phyloP scores from a whole-genome alignment of 2,329 filamentous ascomycete species.

The Fonsecaea pugnacius region DNA sequence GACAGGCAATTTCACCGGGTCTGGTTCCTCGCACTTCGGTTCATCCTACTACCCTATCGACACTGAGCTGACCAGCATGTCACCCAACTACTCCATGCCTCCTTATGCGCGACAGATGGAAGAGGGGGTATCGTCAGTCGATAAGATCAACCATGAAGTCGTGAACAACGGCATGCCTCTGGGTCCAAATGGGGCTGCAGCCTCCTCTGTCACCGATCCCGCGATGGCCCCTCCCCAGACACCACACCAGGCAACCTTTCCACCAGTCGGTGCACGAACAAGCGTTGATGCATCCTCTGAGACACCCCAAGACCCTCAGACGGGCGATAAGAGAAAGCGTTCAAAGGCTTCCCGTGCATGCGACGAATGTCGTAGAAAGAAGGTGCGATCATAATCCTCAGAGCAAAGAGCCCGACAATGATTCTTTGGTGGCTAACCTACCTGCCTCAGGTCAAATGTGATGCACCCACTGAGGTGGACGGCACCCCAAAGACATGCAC shows the following conservation, averaged over 20 bases:
- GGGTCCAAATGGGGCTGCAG: conserved; percentile 18
- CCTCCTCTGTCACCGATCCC: conserved; percentile 21
- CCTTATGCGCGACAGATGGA: conserved; percentile 24
- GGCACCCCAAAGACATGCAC: conserved; percentile 69
- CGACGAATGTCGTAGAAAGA: conserved; percentile 86
- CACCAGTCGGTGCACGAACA: conserved; percentile 22
- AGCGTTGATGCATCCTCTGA: conserved; percentile 31
- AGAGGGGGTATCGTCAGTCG: conserved; percentile 16
- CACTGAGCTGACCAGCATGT: conserved; percentile 28
- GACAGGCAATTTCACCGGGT: conserved; percentile 22
- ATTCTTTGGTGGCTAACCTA: conserved; percentile 17
- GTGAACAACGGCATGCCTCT: conserved; percentile 18
- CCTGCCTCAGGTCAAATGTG: conserved; percentile 71
- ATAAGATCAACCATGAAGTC: conserved; percentile 13
- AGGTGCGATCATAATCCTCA: conserved; percentile 51
- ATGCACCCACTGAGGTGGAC: conserved; percentile 74
- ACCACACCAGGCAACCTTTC: conserved; percentile 23
- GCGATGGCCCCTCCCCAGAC: conserved; percentile 33
- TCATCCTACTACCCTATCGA: conserved; percentile 29
- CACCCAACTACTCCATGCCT: conserved; percentile 26
- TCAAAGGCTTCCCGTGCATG: conserved; percentile 88
- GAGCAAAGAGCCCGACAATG: not conserved
- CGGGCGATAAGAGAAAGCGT: conserved; percentile 70
- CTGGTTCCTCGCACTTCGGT: conserved; percentile 26
- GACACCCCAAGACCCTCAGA: conserved; percentile 23